Evolutionary conservation across 768 basidiomycete genomes (phyloP), one percentile per base, ranked within the genome.

Genomic region (Suillus paluster): DNA sequence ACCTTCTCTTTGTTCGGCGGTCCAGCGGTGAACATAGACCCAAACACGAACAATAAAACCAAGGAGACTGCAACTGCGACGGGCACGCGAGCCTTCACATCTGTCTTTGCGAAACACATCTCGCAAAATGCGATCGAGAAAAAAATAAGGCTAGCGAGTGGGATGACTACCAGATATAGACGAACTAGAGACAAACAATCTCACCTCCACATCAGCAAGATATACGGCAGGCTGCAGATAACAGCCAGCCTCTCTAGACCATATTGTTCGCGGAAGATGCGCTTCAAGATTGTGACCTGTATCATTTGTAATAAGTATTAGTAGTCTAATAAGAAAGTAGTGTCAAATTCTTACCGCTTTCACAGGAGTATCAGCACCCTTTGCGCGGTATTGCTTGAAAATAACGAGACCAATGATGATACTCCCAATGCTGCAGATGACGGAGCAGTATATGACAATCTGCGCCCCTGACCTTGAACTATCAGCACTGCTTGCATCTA

Each of bases 131-230:
- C 71, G 0, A 45, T 25, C 3, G 78, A 42, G 66, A 82, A 81
- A 4, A 72, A 66, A 2, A 76, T 59, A 62, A 79, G 67, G 19
- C 80, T 82, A 39, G 21, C 41, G 6, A 56, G 9, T 45, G 27
- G 36, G 2, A 3, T 9, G 14, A 10, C 3, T 5, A 30, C 46
- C 9, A 21, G 19, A 5, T 30, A 12, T 33, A 3, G 19, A 50
- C n/a, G 11, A 50, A n/a, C 33, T 19, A 50, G 11, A 30, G 19
- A n/a, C 3, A 15, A 30, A 19, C 5, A 17, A 3, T 55, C 75
- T 58, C 57, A 80, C 80, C 75, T 67, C 74, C 77, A 81, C 72
- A 81, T 73, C 45, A 81, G 66, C 8, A 79, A 61, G 39, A 77
- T 76, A 38, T 80, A 77, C 7, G 79, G 79, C 46, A 81, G 72